phyloP scores from a whole-genome alignment of 257 asterid genomes.

The Petrea volubilis region DNA sequence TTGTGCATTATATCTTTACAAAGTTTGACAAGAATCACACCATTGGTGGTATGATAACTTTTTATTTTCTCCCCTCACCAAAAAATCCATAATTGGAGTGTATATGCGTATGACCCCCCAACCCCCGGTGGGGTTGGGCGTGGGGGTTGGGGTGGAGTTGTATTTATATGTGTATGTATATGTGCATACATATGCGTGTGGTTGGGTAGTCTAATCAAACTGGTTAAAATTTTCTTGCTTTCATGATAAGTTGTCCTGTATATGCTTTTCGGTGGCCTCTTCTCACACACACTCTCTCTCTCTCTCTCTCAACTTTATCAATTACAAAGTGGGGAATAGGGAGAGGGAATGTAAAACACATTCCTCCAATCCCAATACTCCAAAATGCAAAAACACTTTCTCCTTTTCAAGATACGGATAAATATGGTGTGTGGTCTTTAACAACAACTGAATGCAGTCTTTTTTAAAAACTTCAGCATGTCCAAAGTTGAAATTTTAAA shows the following conservation, averaged over 20 bases:
- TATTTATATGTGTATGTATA: background rate
- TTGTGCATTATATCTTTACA: too few species aligned
- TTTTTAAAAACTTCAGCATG: slow-evolving; percentile 15
- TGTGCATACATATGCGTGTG: slow-evolving; percentile 38
- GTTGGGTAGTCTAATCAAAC: slow-evolving; percentile 78
- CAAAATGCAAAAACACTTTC: slow-evolving; percentile 42
- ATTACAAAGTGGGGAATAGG: slow-evolving; percentile 32
- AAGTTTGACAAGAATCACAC: too few species aligned
- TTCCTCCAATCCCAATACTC: slow-evolving; percentile 78
- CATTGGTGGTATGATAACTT: too few species aligned
- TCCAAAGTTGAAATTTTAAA: slow-evolving; percentile 10
- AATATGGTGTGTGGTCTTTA: slow-evolving; percentile 29
- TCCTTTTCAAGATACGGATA: slow-evolving; percentile 46
- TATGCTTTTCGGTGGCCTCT: slow-evolving; percentile 86
- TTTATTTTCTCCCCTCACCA: slow-evolving; percentile 11
- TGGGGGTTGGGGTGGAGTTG: background rate
- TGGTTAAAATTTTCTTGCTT: slow-evolving; percentile 38
- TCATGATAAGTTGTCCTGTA: slow-evolving; percentile 61
- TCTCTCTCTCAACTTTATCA: slow-evolving; percentile 35
- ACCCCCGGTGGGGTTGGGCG: background rate
- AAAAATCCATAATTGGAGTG: slow-evolving; percentile 24
- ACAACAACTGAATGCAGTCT: slow-evolving; percentile 60
- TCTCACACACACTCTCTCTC: slow-evolving; percentile 28
- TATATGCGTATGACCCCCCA: slow-evolving; percentile 9
- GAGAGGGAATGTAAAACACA: slow-evolving; percentile 34